Evolutionary conservation across 2,329 filamentous ascomycete species (phyloP), one percentile per base, ranked within the genome.

Genomic region (Aschersonia sp.): DNA sequence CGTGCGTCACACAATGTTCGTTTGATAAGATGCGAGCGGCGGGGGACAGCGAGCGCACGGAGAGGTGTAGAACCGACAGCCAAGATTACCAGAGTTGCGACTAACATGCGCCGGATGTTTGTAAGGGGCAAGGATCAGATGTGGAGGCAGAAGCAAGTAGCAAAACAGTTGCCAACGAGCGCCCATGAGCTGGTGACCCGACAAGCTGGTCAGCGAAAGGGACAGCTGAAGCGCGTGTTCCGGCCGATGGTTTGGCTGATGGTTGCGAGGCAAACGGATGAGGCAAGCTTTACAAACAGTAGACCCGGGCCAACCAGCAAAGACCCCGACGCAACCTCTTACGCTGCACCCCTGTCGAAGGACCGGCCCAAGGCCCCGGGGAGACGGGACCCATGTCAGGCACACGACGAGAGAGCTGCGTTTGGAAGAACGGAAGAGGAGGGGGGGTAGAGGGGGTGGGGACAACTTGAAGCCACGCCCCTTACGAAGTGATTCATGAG

Each of bases 311-410:
- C 37, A 45, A 29, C 39, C 32, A 35, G 32, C 14, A 39, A 14
- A 14, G 48, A 49, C 48, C 32, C 45, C 29, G 47, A 45, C 46
- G 48, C 46, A 40, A 30, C 46, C 29, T 48, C 46, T 43, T 41
- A 45, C 40, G 41, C 44, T n/a, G 9, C 40, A 41, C 14, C 49
- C 49, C 44, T 47, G 49, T 44, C 46, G 30, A 32, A 48, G 35
- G 46, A 39, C 45, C 44, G 44, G 48, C 30, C 46, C 44, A 48
- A 46, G 45, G 49, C 49, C 45, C 49, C 49, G 49, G 46, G 47
- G 40, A 50, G 47, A 41, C 37, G 47, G 47, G 43, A 44, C 49
- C 40, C 44, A 32, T 50, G 49, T 45, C 49, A 50, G 49, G 49
- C 42, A 50, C 47, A 9, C 49, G 49, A 50, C 47, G 37, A 47